These are phyloP conservation scores for Penicillium sp. DNA, from an alignment of 2,329 filamentous ascomycete genomes.

Conservation along the genomic window DNA sequence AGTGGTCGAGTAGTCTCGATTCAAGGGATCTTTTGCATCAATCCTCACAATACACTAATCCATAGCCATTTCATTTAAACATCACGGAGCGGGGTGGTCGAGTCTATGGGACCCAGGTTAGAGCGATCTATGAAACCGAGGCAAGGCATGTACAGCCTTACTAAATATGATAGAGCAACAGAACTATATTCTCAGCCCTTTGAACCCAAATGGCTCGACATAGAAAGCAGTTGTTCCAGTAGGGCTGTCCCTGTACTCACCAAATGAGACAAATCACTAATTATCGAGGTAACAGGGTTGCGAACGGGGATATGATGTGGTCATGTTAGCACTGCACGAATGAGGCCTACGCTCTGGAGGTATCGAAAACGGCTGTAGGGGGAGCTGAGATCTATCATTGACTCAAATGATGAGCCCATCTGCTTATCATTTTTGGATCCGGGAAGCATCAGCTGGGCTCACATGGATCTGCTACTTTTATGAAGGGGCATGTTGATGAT, in stretches of 20 bases:
- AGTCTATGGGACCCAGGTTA: conserved; percentile 21
- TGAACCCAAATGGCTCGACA: conserved; percentile 14
- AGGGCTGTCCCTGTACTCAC: background rate
- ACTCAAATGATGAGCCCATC: conserved; percentile 16
- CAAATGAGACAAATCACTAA: background rate
- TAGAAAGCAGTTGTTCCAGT: conserved; percentile 33
- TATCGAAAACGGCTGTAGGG: conserved; percentile 26
- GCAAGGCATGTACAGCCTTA: conserved; percentile 30
- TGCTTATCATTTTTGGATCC: conserved; percentile 21
- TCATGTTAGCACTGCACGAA: conserved; percentile 33
- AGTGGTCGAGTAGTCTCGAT: too few relatives aligned
- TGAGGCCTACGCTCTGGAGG: conserved; percentile 30
- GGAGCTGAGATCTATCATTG: conserved; percentile 19
- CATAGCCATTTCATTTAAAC: conserved; percentile 1
- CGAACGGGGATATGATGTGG: conserved; percentile 34
- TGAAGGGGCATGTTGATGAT: conserved; percentile 42
- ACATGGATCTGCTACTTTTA: conserved; percentile 53
- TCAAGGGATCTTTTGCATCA: too few relatives aligned
- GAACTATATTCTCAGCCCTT: conserved; percentile 16
- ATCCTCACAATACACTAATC: background rate
- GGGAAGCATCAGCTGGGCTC: background rate
- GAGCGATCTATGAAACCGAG: conserved; percentile 32
- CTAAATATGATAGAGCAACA: conserved; percentile 28
- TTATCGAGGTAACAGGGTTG: conserved; percentile 24
- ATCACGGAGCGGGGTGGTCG: conserved; percentile 10